These are phyloP conservation scores for Pythium oligandrum DNA, from an alignment of 352 stramenopile species.

Conservation along the genomic window DNA sequence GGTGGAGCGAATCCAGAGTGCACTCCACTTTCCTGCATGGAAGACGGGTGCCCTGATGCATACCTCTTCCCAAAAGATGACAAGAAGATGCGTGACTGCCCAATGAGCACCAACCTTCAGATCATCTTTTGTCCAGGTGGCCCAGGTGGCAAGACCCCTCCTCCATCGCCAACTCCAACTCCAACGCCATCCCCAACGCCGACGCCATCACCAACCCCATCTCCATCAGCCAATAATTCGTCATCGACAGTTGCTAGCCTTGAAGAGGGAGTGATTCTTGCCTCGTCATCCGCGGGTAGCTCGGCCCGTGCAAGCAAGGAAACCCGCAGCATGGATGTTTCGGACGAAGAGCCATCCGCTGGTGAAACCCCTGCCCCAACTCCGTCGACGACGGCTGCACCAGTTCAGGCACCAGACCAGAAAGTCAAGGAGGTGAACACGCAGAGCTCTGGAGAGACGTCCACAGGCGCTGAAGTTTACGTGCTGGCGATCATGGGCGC, in stretches of 20 bases:
- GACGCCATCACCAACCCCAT: conserved; percentile 27
- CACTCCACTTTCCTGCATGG: conserved; percentile 40
- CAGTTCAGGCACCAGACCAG: conserved; percentile 15
- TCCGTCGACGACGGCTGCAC: conserved; percentile 22
- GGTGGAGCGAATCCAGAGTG: conserved; percentile 11
- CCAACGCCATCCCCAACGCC: conserved; percentile 25
- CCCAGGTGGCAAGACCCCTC: conserved; percentile 23
- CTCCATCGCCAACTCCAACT: conserved; percentile 20
- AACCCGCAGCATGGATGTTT: too few species aligned
- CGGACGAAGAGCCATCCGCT: conserved; percentile 6
- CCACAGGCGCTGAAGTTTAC: conserved; percentile 22
- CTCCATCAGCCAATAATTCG: conserved; percentile 22
- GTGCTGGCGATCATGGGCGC: conserved; percentile 28
- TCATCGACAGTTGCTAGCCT: conserved; percentile 8
- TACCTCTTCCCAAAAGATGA: conserved; percentile 59
- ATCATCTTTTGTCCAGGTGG: conserved; percentile 54
- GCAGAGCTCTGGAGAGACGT: conserved; percentile 5
- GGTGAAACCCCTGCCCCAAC: conserved; percentile 23
- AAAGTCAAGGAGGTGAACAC: conserved; percentile 36
- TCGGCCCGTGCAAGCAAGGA: too few species aligned
- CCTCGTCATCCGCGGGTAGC: too few species aligned
- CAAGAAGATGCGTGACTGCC: conserved; percentile 48
- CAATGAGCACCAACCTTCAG: conserved; percentile 21
- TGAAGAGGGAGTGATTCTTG: too few species aligned
- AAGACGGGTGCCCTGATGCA: conserved; percentile 46